These are phyloP conservation scores for Paraconiothyrium brasiliense DNA, from an alignment of 2,329 filamentous ascomycete species.

Conservation along the genomic window DNA sequence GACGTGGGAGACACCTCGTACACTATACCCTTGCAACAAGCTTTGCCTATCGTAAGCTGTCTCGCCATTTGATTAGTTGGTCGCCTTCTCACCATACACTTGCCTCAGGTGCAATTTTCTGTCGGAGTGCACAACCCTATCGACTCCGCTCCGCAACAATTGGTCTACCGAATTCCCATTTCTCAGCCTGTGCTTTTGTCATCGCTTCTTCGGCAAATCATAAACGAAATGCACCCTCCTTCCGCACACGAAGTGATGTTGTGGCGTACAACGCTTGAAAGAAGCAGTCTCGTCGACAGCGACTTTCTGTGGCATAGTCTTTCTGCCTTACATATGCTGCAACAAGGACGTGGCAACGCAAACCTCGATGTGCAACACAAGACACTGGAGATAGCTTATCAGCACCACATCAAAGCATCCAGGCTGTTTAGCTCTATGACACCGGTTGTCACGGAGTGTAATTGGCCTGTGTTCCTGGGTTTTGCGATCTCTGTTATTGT, in stretches of 20 bases:
- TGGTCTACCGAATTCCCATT: constrained; percentile 1
- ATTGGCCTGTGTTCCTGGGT: constrained; percentile 5
- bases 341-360: background rate
- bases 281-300: background rate
- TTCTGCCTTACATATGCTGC: constrained; percentile 1
- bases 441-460: background rate
- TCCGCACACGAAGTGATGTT: constrained; percentile 1
- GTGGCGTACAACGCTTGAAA: background rate
- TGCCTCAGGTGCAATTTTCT: constrained; percentile 1
- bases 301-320: constrained; percentile 8
- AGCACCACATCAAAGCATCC: constrained; percentile 12
- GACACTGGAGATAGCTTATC: constrained; percentile 5
- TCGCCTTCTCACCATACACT: background rate
- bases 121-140: background rate
- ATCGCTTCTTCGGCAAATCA: background rate
- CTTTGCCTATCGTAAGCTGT: background rate
- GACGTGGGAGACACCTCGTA: background rate
- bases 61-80: background rate
- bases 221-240: background rate
- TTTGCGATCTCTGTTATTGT: constrained; percentile 12
- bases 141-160: background rate
- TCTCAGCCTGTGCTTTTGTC: constrained; percentile 2
- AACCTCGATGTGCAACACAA: background rate
- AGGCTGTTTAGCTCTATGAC: background rate
- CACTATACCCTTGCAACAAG: background rate